Conservation (phyloP, 306 rosid genomes). For the Trifolium subterraneum region DNA sequence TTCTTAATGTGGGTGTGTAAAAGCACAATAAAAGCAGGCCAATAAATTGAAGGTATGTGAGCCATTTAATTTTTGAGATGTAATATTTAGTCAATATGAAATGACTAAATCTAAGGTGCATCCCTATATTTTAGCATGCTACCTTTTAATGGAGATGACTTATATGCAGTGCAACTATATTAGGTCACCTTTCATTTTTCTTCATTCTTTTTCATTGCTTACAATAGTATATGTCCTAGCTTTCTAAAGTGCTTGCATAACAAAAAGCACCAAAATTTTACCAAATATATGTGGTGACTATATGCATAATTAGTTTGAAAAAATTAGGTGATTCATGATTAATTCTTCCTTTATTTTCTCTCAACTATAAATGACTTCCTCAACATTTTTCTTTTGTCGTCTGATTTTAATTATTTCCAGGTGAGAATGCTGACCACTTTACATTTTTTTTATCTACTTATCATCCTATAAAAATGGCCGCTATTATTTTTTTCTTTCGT, state of each 20-base stretch:
- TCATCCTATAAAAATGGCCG: slow-evolving; percentile 25
- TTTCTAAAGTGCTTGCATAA: slow-evolving; percentile 36
- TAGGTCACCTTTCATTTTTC: slow-evolving; percentile 33
- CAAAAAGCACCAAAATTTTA: slow-evolving; percentile 16
- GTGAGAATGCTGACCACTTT: slow-evolving; percentile 20
- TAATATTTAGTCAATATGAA: slow-evolving; percentile 14
- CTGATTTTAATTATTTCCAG: slow-evolving; percentile 38
- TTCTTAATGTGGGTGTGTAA: not conserved
- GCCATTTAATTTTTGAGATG: slow-evolving; percentile 34
- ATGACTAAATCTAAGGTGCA: slow-evolving; percentile 13
- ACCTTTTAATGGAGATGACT: slow-evolving; percentile 37
- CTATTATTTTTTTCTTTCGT: too few species aligned
- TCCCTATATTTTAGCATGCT: slow-evolving; percentile 24
- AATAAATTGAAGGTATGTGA: slow-evolving; percentile 24
- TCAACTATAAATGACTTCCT: slow-evolving; percentile 32
- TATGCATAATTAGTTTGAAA: slow-evolving; percentile 34
- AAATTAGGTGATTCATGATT: slow-evolving; percentile 34
- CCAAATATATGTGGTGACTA: slow-evolving; percentile 31
- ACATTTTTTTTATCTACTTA: not conserved
- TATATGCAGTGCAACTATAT: slow-evolving; percentile 36
- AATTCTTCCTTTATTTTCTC: slow-evolving; percentile 23
- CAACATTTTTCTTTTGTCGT: slow-evolving; percentile 31
- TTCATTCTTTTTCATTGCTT: slow-evolving; percentile 15
- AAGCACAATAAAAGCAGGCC: slow-evolving; percentile 25
- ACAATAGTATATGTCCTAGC: slow-evolving; percentile 22